Conservation (phyloP, 2,329 filamentous ascomycete species). For the Leptographium wingfieldii region DNA sequence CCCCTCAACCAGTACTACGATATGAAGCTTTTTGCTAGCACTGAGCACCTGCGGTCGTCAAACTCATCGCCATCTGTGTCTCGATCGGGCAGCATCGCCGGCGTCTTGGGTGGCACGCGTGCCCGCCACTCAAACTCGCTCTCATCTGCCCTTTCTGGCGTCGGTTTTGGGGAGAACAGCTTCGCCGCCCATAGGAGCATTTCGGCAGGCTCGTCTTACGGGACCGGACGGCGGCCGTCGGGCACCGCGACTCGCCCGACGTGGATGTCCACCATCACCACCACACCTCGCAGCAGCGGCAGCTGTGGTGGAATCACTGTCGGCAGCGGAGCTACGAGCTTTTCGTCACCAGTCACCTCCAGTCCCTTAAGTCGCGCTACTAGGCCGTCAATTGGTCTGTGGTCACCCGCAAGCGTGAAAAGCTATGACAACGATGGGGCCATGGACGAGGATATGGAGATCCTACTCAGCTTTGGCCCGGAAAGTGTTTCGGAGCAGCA, state of each 20-base stretch:
- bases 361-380: slow-evolving; percentile 19
- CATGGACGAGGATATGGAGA: slow-evolving; percentile 23
- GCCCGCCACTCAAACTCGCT: slow-evolving; percentile 31
- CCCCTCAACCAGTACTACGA: slow-evolving; percentile 54
- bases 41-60: slow-evolving; percentile 53
- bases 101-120: slow-evolving; percentile 20
- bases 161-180: slow-evolving; percentile 16
- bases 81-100: slow-evolving; percentile 17
- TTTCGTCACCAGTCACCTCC: slow-evolving; percentile 9
- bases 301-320: slow-evolving; percentile 25
- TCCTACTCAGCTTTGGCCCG: slow-evolving; percentile 11
- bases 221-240: slow-evolving; percentile 5
- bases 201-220: slow-evolving; percentile 12
- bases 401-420: slow-evolving; percentile 26
- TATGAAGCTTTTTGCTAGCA: slow-evolving; percentile 60
- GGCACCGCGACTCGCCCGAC: slow-evolving; percentile 5
- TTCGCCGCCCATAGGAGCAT: slow-evolving; percentile 12
- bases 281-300: background rate
- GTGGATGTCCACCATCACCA: background rate
- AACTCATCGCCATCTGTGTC: slow-evolving; percentile 19
- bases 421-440: slow-evolving; percentile 24
- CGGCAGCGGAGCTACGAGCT: slow-evolving; percentile 25
- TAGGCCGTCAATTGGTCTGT: slow-evolving; percentile 32
- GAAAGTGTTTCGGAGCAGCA: slow-evolving; percentile 1
- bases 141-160: slow-evolving; percentile 17